Percentiles rank a stretch among this genome's conserved stretches.
These are phyloP conservation scores for Evansstolkia leycettana DNA, from an alignment of 495 filamentous ascomycete genomes.

Conservation along the genomic window DNA sequence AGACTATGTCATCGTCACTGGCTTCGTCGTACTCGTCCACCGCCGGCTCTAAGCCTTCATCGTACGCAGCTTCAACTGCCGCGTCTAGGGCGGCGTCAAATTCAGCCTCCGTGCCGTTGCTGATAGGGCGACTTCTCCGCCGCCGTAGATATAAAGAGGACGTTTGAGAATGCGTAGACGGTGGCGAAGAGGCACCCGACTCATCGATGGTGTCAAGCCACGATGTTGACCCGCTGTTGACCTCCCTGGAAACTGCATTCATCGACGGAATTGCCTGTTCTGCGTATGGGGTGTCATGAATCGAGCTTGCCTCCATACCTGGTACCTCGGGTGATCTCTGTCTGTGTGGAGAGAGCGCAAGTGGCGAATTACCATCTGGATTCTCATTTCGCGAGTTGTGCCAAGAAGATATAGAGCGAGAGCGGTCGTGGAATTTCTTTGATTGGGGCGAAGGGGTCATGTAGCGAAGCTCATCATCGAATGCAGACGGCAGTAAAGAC, in stretches of 20 bases:
- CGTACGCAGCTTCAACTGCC: constrained; percentile 91
- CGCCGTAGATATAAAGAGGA: constrained; percentile 57
- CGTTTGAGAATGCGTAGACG: constrained; percentile 70
- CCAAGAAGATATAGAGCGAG: constrained; percentile 3
- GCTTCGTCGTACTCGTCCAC: constrained; percentile 27
- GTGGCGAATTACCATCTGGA: constrained; percentile 1
- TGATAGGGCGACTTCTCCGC: constrained; percentile 52
- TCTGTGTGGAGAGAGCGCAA: neutral
- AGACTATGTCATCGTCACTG: constrained; percentile 32
- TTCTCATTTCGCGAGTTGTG: constrained; percentile 1
- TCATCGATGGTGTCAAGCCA: constrained; percentile 98
- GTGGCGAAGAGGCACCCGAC: constrained; percentile 67
- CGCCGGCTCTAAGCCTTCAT: constrained; percentile 78
- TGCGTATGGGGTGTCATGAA: constrained; percentile 11
- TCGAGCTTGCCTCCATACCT: constrained; percentile 4
- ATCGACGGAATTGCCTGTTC: constrained; percentile 11
- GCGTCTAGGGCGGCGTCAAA: constrained; percentile 94
- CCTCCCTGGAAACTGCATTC: constrained; percentile 21
- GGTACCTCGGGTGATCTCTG: neutral
- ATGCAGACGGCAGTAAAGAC: constrained; percentile 22
- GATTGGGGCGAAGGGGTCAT: constrained; percentile 4
- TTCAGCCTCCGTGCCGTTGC: constrained; percentile 74
- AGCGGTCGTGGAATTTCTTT: constrained; percentile 1
- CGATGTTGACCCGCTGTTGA: constrained; percentile 68
- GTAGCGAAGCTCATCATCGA: constrained; percentile 12